Evolutionary conservation across 2,329 filamentous ascomycete genomes (phyloP).

Genomic region (Didymella lethalis): DNA sequence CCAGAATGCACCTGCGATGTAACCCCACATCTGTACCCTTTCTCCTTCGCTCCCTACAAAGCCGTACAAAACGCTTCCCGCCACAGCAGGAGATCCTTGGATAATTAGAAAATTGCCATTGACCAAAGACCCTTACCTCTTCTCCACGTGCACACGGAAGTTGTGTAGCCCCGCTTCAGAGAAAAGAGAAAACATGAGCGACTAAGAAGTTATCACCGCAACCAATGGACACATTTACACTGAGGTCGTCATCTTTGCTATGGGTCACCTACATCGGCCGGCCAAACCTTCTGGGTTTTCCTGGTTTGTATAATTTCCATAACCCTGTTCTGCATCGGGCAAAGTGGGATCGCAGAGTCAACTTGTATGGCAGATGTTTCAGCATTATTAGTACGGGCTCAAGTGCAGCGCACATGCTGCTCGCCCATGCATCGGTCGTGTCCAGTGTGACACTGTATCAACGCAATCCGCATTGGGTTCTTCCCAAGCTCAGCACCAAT

Average conservation of each 20-base stretch:
- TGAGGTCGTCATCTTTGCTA: slow-evolving; percentile 3
- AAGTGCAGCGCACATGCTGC: slow-evolving; percentile 5
- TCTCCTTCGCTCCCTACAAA: slow-evolving; percentile 54
- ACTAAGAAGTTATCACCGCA: not conserved
- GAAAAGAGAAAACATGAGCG: not conserved
- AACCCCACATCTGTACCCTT: slow-evolving; percentile 42
- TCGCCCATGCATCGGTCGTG: not conserved
- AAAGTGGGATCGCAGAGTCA: not conserved
- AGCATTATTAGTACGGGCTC: slow-evolving; percentile 9
- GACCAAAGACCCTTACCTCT: not conserved
- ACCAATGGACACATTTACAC: not conserved
- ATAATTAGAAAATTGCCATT: not conserved
- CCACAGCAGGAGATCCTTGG: not conserved
- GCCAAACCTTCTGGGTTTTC: not conserved
- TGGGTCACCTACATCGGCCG: slow-evolving; percentile 1
- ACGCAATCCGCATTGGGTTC: slow-evolving; percentile 4
- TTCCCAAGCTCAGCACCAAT: slow-evolving; percentile 1
- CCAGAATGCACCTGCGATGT: slow-evolving; percentile 47
- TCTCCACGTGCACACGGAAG: not conserved
- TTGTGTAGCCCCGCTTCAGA: not conserved
- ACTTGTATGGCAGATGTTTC: not conserved
- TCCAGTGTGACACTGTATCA: slow-evolving; percentile 2
- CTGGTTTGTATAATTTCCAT: not conserved
- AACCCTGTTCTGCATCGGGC: not conserved
- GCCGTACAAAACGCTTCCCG: slow-evolving; percentile 1